Percentiles rank a stretch among this genome's conserved stretches.
Evolutionary conservation across 192 early-diverging fungal species (phyloP).

Genomic region (Paraglomus occultum): DNA sequence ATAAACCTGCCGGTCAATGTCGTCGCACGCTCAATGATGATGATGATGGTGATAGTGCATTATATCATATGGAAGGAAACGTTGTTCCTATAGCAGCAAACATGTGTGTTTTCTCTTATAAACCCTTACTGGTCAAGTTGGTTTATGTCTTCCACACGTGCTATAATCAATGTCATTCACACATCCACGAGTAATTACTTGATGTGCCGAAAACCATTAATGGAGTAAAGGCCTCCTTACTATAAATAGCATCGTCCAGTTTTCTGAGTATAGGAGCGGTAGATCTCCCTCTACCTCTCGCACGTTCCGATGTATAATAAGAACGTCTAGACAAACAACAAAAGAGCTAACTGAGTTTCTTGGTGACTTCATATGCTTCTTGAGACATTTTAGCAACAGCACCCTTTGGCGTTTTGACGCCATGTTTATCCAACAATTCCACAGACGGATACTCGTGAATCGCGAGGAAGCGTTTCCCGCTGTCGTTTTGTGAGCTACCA

Average conservation of each 20-base stretch:
- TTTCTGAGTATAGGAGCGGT: too few relatives aligned
- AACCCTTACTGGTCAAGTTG: conserved; percentile 36
- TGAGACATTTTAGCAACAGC: conserved; percentile 80
- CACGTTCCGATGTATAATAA: too few relatives aligned
- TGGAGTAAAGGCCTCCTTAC: neutral
- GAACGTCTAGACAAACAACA: too few relatives aligned
- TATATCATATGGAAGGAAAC: too few relatives aligned
- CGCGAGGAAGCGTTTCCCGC: conserved; percentile 82
- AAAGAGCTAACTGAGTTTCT: conserved; percentile 62
- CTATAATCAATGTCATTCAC: too few relatives aligned
- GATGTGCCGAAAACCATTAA: neutral
- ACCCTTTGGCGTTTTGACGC: conserved; percentile 87
- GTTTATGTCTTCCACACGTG: conserved; percentile 30
- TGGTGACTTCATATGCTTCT: conserved; percentile 86
- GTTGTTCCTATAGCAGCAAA: too few relatives aligned
- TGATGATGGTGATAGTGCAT: too few relatives aligned
- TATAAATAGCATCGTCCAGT: neutral
- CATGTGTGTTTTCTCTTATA: neutral
- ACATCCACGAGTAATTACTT: too few relatives aligned
- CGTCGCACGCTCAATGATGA: too few relatives aligned
- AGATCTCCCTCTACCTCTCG: too few relatives aligned
- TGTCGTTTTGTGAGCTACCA: conserved; percentile 41
- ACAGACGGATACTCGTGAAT: conserved; percentile 98
- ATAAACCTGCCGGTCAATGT: too few relatives aligned
- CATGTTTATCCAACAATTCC: conserved; percentile 86